Evolutionary conservation across 768 basidiomycete species (phyloP), one percentile per base, ranked within the genome.

Genomic region (Sistotremastrum suecicum): DNA sequence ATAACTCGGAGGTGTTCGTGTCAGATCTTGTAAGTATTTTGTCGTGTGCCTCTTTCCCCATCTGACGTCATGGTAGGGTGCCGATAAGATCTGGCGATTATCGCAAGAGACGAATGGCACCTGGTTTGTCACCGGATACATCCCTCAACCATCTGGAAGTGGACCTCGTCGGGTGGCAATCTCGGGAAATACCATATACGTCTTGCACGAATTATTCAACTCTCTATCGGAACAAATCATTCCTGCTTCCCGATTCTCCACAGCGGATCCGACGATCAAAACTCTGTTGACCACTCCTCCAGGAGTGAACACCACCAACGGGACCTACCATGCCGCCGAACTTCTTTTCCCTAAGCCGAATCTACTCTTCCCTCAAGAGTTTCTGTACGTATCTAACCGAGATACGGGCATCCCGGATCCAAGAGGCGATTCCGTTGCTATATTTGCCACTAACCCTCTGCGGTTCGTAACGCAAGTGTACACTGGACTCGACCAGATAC

Each of bases 341-440:
- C 72, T 83, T 51, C 68, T 82, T 39, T 72, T 81, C 48, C 74
- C 80, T 0, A 50, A 65, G 9, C 63, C 69, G 1, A 68, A 68
- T 1, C 29, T 46, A 3, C 53, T 55, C 20, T 83, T 76, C 64
- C 70, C 68, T 0, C 63, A 52, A 3, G 66, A 72, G 0, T 76
- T 72, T 51, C 71, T 83, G 52, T 84, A 83, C 60, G 69, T 67
- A 12, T 80, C 80, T 3, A 83, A 83, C 62, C 69, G 81, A 37
- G 80, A 83, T 59, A 66, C 64, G 0, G 75, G 69, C 12, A 52
- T 53, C 47, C 55, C 59, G 43, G 74, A 75, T 45, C 57, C 72
- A 28, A 67, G 69, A 5, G 76, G 77, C 5, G 80, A 83, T 58
- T 66, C 78, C 0, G 77, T 83, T 42, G 78, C 75, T 4, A 74